A percentile compares a stretch with the other conserved stretches of the same genome.
Conservation (phyloP, 2,329 filamentous ascomycete species). For the Penicillium fuscoglaucum region DNA sequence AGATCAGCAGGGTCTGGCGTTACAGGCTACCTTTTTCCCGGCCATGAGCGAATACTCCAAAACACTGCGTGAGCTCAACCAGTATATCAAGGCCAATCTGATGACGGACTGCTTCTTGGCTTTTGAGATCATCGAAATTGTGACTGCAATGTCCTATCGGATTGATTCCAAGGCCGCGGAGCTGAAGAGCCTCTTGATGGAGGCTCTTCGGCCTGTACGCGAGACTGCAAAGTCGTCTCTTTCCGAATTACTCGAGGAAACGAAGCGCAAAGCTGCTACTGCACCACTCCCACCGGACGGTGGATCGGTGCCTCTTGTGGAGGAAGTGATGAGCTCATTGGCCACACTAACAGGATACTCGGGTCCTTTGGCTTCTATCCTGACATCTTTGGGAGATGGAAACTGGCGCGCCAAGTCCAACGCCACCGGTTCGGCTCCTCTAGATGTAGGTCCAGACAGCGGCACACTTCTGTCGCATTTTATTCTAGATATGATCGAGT, state of each 20-base stretch:
- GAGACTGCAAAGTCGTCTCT: slow-evolving; percentile 90
- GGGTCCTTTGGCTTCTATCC: slow-evolving; percentile 79
- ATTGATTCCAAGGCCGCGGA: slow-evolving; percentile 82
- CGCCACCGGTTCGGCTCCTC: slow-evolving; percentile 68
- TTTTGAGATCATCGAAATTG: slow-evolving; percentile 91
- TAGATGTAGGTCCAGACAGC: slow-evolving; percentile 87
- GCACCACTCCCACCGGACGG: slow-evolving; percentile 77
- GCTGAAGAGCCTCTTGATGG: slow-evolving; percentile 77
- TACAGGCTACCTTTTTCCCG: slow-evolving; percentile 74
- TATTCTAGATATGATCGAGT: slow-evolving; percentile 82
- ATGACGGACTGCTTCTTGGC: slow-evolving; percentile 91
- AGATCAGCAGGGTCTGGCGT: slow-evolving; percentile 78
- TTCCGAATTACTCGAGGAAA: slow-evolving; percentile 79
- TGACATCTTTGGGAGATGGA: slow-evolving; percentile 88
- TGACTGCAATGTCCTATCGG: slow-evolving; percentile 74
- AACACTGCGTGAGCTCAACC: slow-evolving; percentile 84
- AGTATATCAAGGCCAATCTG: slow-evolving; percentile 81
- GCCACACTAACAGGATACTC: slow-evolving; percentile 86
- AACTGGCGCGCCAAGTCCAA: slow-evolving; percentile 72
- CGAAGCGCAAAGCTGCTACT: slow-evolving; percentile 65
- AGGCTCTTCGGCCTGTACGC: slow-evolving; percentile 82
- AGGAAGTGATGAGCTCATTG: slow-evolving; percentile 81
- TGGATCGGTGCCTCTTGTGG: slow-evolving; percentile 72
- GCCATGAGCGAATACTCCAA: slow-evolving; percentile 79
- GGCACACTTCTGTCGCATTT: slow-evolving; percentile 87